Evolutionary conservation across 1,284 basidiomycete genomes (phyloP).

Genomic region (Testicularia cyperi): DNA sequence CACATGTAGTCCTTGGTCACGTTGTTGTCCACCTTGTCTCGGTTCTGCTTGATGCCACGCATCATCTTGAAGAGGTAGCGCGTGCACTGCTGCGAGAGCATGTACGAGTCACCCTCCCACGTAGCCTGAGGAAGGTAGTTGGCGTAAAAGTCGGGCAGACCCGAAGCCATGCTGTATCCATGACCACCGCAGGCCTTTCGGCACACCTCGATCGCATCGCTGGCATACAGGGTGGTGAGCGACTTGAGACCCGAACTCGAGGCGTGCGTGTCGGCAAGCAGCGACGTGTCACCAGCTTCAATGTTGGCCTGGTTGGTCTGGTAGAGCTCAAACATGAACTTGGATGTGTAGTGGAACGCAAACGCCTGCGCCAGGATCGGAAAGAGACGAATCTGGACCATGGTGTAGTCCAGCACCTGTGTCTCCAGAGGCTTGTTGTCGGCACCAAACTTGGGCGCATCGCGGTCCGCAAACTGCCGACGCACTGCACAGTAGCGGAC

Average conservation of each 20-base stretch:
- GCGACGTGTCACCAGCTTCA: conserved; percentile 58
- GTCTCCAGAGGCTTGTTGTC: conserved; percentile 58
- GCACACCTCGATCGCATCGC: conserved; percentile 61
- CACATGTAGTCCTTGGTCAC: conserved; percentile 59
- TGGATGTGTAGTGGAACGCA: conserved; percentile 61
- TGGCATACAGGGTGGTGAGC: conserved; percentile 59
- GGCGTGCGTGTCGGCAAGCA: conserved; percentile 61
- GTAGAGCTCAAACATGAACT: conserved; percentile 60
- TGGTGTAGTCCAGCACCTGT: conserved; percentile 61
- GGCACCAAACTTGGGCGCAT: conserved; percentile 58
- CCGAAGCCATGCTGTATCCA: conserved; percentile 58
- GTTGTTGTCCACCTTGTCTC: conserved; percentile 46
- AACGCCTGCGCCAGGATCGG: conserved; percentile 61
- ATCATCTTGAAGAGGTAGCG: conserved; percentile 61
- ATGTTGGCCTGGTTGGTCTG: conserved; percentile 57
- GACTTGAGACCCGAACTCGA: conserved; percentile 60
- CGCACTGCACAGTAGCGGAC: conserved; percentile 61
- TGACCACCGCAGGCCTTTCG: conserved; percentile 61
- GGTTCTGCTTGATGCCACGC: conserved; percentile 47
- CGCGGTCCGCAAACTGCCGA: conserved; percentile 61
- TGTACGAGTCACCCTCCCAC: conserved; percentile 61
- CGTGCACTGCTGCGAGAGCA: conserved; percentile 61
- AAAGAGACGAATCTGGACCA: conserved; percentile 61
- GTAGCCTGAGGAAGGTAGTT: conserved; percentile 57
- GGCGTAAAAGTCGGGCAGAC: conserved; percentile 50